phyloP scores from a whole-genome alignment of 2,329 filamentous ascomycete species.

The Periglandula ipomoeae region DNA sequence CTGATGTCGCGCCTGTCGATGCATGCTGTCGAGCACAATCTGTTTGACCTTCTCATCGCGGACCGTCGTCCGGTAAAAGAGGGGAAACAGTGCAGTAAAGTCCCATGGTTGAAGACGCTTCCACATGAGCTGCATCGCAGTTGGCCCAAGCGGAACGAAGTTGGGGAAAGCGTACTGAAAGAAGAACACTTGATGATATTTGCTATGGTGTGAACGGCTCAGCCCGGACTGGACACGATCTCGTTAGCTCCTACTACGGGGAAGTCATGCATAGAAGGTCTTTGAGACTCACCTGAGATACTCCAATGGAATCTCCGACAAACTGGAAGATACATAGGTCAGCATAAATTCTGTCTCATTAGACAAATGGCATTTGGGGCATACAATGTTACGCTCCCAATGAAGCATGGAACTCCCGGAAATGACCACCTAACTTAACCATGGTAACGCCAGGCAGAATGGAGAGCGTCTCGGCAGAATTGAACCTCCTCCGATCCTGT shows the following conservation, averaged over 20 bases:
- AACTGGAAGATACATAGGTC: conserved; percentile 37
- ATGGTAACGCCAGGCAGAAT: conserved; percentile 43
- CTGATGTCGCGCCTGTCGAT: conserved; percentile 54
- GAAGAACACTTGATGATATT: conserved; percentile 32
- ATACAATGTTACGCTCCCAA: not conserved
- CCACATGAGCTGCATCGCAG: conserved; percentile 62
- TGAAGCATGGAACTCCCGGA: conserved; percentile 28
- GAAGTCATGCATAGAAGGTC: not conserved
- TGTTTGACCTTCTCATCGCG: conserved; percentile 45
- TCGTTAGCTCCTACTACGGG: not conserved
- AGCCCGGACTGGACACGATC: not conserved
- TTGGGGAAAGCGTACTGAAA: conserved; percentile 76
- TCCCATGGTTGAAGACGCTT: conserved; percentile 47
- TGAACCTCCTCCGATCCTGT: conserved; percentile 20
- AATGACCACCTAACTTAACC: conserved; percentile 70
- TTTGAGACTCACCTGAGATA: conserved; percentile 33
- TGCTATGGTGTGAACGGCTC: not conserved
- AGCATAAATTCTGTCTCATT: not conserved
- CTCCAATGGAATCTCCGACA: conserved; percentile 51
- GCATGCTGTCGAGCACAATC: conserved; percentile 65
- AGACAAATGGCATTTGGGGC: not conserved
- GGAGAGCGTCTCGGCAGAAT: conserved; percentile 31
- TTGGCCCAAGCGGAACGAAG: conserved; percentile 59
- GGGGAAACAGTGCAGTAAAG: conserved; percentile 59
- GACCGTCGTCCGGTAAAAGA: conserved; percentile 56